phyloP scores from a whole-genome alignment of 2,329 filamentous ascomycete species.

The Fusarium udum region DNA sequence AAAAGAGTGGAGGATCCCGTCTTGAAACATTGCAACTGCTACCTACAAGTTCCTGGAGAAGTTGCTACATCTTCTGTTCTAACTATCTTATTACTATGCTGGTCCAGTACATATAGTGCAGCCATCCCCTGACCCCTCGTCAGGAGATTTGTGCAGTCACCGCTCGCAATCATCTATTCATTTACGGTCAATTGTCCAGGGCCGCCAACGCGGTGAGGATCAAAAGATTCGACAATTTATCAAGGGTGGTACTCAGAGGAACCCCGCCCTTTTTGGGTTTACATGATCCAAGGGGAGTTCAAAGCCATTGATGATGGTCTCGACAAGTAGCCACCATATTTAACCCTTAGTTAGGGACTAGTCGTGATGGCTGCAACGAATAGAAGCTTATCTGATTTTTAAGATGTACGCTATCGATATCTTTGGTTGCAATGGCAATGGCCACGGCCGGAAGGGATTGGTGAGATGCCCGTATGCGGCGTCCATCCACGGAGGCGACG shows the following conservation, averaged over 20 bases:
- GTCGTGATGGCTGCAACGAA: conserved; percentile 8
- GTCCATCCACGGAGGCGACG: conserved; percentile 15
- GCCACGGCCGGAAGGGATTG: conserved; percentile 11
- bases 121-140: conserved; percentile 20
- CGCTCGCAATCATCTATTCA: conserved; percentile 2
- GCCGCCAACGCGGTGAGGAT: conserved; percentile 25
- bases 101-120: not conserved
- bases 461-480: conserved; percentile 15
- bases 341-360: conserved; percentile 7
- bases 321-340: conserved; percentile 3
- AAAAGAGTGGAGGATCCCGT: conserved; percentile 16
- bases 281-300: conserved; percentile 18
- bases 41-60: not conserved
- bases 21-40: conserved; percentile 17
- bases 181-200: conserved; percentile 6
- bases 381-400: conserved; percentile 10
- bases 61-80: not conserved
- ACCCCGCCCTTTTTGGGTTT: conserved; percentile 27
- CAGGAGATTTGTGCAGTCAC: conserved; percentile 26
- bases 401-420: conserved; percentile 15
- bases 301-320: not conserved
- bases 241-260: not conserved
- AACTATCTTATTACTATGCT: not conserved
- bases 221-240: not conserved
- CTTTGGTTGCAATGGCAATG: conserved; percentile 23